phyloP scores from a whole-genome alignment of 2,329 filamentous ascomycete species.

The Colletotrichum sp. region DNA sequence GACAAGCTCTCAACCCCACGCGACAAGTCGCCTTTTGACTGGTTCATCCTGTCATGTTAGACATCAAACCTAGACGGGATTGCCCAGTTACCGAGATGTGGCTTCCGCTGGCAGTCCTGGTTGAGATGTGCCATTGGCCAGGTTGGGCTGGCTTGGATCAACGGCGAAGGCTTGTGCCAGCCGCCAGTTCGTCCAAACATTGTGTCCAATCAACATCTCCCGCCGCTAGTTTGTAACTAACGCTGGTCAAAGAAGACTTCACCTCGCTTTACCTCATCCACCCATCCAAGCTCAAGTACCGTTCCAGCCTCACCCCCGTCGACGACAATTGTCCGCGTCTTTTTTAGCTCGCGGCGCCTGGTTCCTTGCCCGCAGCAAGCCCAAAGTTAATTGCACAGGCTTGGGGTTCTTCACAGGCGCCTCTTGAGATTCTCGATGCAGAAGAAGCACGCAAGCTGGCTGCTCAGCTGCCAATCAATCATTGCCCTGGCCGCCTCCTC shows the following conservation, averaged over 20 bases:
- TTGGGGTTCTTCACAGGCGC: constrained; percentile 5
- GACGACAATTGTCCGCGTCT: constrained; percentile 12
- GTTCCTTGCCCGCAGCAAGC: constrained; percentile 16
- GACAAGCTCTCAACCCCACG: constrained; percentile 6
- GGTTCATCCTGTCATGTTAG: not conserved
- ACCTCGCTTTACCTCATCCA: not conserved
- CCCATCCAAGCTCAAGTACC: constrained; percentile 10
- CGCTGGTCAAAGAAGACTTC: not conserved
- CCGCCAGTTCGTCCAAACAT: constrained; percentile 12
- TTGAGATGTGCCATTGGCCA: not conserved
- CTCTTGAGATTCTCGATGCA: constrained; percentile 16
- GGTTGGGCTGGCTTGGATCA: not conserved
- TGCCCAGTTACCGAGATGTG: constrained; percentile 3
- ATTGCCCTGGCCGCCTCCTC: not conserved
- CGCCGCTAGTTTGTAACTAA: not conserved
- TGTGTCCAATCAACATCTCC: not conserved
- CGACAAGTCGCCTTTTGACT: not conserved
- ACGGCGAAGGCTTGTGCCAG: not conserved
- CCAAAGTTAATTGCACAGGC: constrained; percentile 17
- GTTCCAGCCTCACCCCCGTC: constrained; percentile 16
- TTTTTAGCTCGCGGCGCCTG: constrained; percentile 16
- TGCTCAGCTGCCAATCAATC: constrained; percentile 12
- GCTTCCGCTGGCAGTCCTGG: not conserved
- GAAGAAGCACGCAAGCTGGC: constrained; percentile 15
- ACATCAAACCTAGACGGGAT: not conserved